phyloP scores from a whole-genome alignment of 768 basidiomycete genomes.

The Hemileccinum rubropunctum region DNA sequence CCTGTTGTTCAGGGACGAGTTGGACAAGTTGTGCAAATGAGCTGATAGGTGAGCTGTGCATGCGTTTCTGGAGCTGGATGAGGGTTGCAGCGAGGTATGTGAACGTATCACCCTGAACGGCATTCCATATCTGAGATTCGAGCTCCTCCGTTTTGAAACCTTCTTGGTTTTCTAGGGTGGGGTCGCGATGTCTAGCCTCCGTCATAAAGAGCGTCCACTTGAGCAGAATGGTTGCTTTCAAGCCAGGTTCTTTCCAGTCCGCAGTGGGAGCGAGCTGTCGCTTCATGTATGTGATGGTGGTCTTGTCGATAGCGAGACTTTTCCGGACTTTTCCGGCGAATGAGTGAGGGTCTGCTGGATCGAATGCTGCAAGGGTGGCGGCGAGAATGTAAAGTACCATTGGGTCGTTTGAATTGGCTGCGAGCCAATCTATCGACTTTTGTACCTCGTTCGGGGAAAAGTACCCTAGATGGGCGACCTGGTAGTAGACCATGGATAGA shows the following conservation, averaged over 20 bases:
- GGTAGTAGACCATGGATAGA: conserved; percentile 60
- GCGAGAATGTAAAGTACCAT: conserved; percentile 70
- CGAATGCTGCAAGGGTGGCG: conserved; percentile 62
- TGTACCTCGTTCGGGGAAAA: conserved; percentile 60
- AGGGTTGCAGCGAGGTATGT: conserved; percentile 63
- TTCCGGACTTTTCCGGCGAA: conserved; percentile 45
- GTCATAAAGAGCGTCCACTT: conserved; percentile 89
- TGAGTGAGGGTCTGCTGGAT: conserved; percentile 57
- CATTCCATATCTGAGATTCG: conserved; percentile 78
- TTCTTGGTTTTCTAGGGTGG: conserved; percentile 56
- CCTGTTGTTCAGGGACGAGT: conserved; percentile 36
- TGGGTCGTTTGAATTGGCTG: conserved; percentile 59
- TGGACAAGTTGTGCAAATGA: conserved; percentile 40
- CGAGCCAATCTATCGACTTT: conserved; percentile 68
- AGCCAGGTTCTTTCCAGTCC: conserved; percentile 65
- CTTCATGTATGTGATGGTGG: conserved; percentile 56
- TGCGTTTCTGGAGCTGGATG: conserved; percentile 48
- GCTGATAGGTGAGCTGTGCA: conserved; percentile 30
- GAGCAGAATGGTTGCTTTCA: conserved; percentile 73
- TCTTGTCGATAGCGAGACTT: conserved; percentile 43
- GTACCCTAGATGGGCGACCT: conserved; percentile 61
- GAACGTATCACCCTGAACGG: conserved; percentile 82
- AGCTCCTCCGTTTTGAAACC: conserved; percentile 77
- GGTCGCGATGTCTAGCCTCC: conserved; percentile 66
- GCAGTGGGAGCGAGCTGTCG: conserved; percentile 49